A percentile compares a stretch with the other conserved stretches of the same genome.
phyloP scores from a whole-genome alignment of 495 filamentous ascomycete genomes.

The Aspergillus ellipticus region DNA sequence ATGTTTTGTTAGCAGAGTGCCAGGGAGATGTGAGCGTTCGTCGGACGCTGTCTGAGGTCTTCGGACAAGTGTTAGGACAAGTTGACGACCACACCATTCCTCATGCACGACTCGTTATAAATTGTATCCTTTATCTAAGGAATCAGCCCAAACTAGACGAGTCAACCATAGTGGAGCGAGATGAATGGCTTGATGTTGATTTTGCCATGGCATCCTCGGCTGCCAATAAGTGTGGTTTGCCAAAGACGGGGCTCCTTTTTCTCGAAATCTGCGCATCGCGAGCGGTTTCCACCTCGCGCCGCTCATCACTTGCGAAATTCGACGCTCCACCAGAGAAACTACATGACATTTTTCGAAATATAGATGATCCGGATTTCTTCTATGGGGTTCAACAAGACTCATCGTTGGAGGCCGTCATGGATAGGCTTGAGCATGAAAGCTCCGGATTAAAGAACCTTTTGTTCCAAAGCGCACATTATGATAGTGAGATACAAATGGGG shows the following conservation, averaged over 20 bases:
- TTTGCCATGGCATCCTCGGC: slow-evolving; percentile 67
- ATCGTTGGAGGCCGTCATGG: slow-evolving; percentile 69
- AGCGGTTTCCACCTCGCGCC: slow-evolving; percentile 53
- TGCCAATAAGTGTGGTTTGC: slow-evolving; percentile 78
- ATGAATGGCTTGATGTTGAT: slow-evolving; percentile 82
- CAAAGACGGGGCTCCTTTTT: slow-evolving; percentile 80
- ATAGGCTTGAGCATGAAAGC: slow-evolving; percentile 84
- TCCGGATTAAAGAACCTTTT: slow-evolving; percentile 84
- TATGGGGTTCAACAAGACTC: slow-evolving; percentile 86
- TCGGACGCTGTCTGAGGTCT: slow-evolving; percentile 41
- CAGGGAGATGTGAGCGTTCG: slow-evolving; percentile 24
- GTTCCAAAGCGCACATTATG: slow-evolving; percentile 87
- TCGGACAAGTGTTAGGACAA: slow-evolving; percentile 31
- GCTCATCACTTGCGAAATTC: slow-evolving; percentile 59
- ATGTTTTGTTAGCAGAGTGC: slow-evolving; percentile 60
- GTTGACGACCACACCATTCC: slow-evolving; percentile 34
- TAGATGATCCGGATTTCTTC: slow-evolving; percentile 93
- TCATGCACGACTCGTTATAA: slow-evolving; percentile 62
- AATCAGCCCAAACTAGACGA: slow-evolving; percentile 76
- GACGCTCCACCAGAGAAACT: slow-evolving; percentile 63
- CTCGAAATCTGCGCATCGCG: slow-evolving; percentile 67
- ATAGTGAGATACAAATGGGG: slow-evolving; percentile 68
- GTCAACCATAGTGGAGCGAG: slow-evolving; percentile 69
- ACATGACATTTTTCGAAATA: slow-evolving; percentile 77
- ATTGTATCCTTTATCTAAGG: slow-evolving; percentile 81